A percentile compares a stretch with the other conserved stretches of the same genome.
Conservation (phyloP, 495 filamentous ascomycete genomes). For the Corynascus novoguineensis region DNA sequence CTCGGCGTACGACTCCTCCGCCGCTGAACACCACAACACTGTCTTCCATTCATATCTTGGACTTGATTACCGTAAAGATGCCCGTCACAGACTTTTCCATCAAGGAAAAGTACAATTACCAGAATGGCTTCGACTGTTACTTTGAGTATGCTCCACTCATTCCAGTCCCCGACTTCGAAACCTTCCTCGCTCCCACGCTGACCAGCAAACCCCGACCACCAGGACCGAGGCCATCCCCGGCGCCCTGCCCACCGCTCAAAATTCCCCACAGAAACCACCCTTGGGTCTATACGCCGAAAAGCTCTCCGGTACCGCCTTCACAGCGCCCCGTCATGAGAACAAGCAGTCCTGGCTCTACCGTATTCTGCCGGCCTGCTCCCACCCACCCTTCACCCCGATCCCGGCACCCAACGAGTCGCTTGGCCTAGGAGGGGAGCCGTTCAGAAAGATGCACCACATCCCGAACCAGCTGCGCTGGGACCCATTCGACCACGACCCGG, state of each 20-base stretch:
- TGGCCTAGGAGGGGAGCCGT: slow-evolving; percentile 12
- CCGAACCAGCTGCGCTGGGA: slow-evolving; percentile 92
- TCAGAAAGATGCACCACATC: slow-evolving; percentile 55
- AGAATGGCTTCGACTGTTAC: slow-evolving; percentile 62
- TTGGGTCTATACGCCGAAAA: slow-evolving; percentile 88
- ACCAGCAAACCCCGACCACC: not conserved
- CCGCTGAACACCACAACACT: not conserved
- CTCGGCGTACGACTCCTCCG: not conserved
- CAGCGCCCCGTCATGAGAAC: slow-evolving; percentile 82
- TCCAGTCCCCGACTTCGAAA: not conserved
- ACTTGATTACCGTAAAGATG: slow-evolving; percentile 38
- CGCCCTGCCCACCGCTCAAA: slow-evolving; percentile 57
- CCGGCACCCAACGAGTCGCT: slow-evolving; percentile 20
- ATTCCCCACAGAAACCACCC: slow-evolving; percentile 82
- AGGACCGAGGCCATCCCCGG: slow-evolving; percentile 45
- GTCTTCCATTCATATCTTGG: not conserved
- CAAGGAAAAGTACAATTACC: slow-evolving; percentile 58
- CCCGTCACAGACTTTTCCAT: slow-evolving; percentile 52
- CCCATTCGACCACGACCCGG: slow-evolving; percentile 69
- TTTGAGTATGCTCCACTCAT: slow-evolving; percentile 47
- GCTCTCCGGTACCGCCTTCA: slow-evolving; percentile 90
- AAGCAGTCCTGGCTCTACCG: slow-evolving; percentile 93
- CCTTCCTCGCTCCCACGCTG: not conserved
- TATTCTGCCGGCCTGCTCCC: slow-evolving; percentile 76
- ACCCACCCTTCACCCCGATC: slow-evolving; percentile 62